A percentile compares a stretch with the other conserved stretches of the same genome.
Conservation (phyloP, 176 grass and related monocot species). For the Cenchrus americanus region DNA sequence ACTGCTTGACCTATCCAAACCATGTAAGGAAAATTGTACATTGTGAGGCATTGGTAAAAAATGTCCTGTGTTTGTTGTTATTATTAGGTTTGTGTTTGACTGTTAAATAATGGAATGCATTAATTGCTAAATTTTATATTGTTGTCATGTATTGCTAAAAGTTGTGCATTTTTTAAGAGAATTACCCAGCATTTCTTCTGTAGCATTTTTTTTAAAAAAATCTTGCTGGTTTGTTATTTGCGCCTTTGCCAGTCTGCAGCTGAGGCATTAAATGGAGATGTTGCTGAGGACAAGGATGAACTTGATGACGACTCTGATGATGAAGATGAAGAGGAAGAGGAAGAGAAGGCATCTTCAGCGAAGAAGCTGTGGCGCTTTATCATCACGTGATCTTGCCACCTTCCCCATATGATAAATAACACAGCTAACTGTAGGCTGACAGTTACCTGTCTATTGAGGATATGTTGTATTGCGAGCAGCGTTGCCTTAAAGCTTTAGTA, state of each 20-base stretch:
- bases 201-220: neutral
- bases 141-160: neutral
- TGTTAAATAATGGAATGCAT: no score
- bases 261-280: conserved; percentile 47
- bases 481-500: conserved; percentile 4
- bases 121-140: neutral
- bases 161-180: neutral
- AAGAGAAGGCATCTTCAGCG: conserved; percentile 55
- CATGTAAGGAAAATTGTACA: neutral
- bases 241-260: conserved; percentile 43
- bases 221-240: conserved; percentile 33
- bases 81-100: neutral
- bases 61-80: neutral
- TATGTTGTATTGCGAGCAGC: conserved; percentile 14
- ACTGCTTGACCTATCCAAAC: neutral
- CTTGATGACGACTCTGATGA: conserved; percentile 40
- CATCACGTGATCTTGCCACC: conserved; percentile 64
- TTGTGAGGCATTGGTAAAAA: no score
- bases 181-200: neutral
- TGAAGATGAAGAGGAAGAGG: conserved; percentile 64
- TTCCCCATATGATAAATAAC: conserved; percentile 26
- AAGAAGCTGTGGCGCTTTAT: conserved; percentile 95
- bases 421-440: conserved; percentile 59
- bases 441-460: conserved; percentile 33
- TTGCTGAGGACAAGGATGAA: conserved; percentile 36